Evolutionary conservation across 495 filamentous ascomycete species (phyloP), one percentile per base, ranked within the genome.

Genomic region (Wilcoxina mikolae): DNA sequence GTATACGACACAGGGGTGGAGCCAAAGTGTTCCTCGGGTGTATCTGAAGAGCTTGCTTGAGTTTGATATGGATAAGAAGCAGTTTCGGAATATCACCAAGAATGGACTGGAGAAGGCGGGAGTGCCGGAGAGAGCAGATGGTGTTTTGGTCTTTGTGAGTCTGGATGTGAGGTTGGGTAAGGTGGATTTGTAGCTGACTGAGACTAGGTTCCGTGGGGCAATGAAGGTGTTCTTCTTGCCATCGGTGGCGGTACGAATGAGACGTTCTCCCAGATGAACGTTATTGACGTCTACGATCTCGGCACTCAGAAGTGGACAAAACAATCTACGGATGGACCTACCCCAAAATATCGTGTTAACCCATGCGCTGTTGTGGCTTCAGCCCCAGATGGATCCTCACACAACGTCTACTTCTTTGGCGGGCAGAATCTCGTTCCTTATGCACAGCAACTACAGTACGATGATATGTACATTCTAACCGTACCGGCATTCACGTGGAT

Each of bases 391-490:
- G 82, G 82, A 0, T 77, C 77, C 10, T 78, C 74, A 28, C 82
- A 82, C 64, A 81, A 87, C 55, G 73, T 87, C 31, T 85, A 87
- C 67, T 74, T 88, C 65, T 87, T 79, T 57, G 84, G 81, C 4
- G 84, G 84, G 0, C 83, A 87, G 60, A 84, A 82, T 56, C 70
- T 86, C 10, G 68, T 73, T 23, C 81, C 82, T 3, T 74, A 69
- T 57, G 71, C 53, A 20, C 60, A 70, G 49, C 77, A 84, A 67
- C 76, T 67, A 3, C 79, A 85, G 58, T 85, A 84, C 66, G 73
- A 74, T 43, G 84, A 87, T 60, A 79, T 84, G 71, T 87, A 81
- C 77, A 84, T 87, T 49, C 72, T 88, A 22, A 81, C 79, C n/a
- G 73, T 88, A 44, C 84, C 84, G 0, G 68, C 74, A 10, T 83